Evolutionary conservation across 345 rosid species (phyloP).

Genomic region (Boechera retrofracta): DNA sequence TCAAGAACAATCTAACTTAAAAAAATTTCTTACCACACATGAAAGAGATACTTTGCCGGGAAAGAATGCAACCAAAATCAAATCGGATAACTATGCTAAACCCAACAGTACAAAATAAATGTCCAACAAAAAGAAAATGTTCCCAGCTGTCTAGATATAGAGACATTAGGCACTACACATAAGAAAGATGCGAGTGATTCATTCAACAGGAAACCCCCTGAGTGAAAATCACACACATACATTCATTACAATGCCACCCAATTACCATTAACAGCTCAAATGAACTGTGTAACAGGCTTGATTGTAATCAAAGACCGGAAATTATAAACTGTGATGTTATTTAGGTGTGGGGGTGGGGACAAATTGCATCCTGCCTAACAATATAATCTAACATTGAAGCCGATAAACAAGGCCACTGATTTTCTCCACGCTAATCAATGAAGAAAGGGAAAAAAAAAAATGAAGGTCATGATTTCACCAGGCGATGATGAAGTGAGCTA

Average conservation of each 20-base stretch:
- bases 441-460: neutral
- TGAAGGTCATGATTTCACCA: neutral
- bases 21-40: neutral
- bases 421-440: neutral
- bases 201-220: slow-evolving; percentile 1
- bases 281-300: neutral
- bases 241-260: neutral
- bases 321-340: neutral
- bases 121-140: neutral
- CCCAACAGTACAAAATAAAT: neutral
- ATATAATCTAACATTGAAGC: neutral
- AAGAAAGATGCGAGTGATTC: neutral
- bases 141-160: neutral
- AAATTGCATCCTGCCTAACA: slow-evolving; percentile 6
- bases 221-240: neutral
- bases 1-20: neutral
- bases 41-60: neutral
- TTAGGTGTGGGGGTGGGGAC: neutral
- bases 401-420: neutral
- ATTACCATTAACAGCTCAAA: neutral
- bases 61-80: slow-evolving; percentile 5
- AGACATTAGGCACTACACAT: slow-evolving; percentile 7
- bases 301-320: neutral
- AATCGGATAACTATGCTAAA: neutral
- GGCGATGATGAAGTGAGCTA: neutral